Evolutionary conservation across 208 protist genomes (phyloP).

Genomic region (Leishmania tarentolae): DNA sequence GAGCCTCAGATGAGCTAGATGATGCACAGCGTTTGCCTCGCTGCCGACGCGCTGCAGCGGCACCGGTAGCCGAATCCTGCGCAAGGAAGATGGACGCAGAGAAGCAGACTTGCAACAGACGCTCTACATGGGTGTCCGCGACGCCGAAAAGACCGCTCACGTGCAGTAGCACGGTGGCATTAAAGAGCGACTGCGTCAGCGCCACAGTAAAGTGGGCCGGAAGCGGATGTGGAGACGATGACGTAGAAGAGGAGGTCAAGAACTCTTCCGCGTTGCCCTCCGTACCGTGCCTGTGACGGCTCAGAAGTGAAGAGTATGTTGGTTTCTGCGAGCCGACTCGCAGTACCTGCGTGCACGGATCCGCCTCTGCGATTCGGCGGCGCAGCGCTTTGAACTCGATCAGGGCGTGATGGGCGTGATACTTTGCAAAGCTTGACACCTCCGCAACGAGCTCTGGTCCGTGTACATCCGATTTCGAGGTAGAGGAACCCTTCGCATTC

Average conservation of each 20-base stretch:
- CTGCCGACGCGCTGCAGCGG: background rate
- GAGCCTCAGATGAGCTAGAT: background rate
- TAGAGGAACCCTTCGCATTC: too few relatives aligned
- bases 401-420: slow-evolving; percentile 79
- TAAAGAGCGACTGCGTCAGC: slow-evolving; percentile 43
- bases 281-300: background rate
- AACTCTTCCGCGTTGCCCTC: background rate
- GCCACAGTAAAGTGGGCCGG: background rate
- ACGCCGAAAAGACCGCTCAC: slow-evolving; percentile 62
- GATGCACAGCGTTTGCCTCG: background rate
- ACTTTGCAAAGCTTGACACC: slow-evolving; percentile 47
- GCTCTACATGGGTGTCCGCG: slow-evolving; percentile 68
- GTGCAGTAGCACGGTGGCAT: slow-evolving; percentile 65
- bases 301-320: background rate
- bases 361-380: background rate
- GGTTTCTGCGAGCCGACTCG: background rate
- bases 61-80: slow-evolving; percentile 25
- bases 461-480: background rate
- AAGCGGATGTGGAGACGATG: background rate
- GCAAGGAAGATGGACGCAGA: slow-evolving; percentile 75
- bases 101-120: slow-evolving; percentile 52
- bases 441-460: slow-evolving; percentile 7
- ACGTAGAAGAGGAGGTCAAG: background rate
- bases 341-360: background rate
- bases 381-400: slow-evolving; percentile 40